Conservation (phyloP, 164 flowering plant species). For the Liriodendron chinense region DNA sequence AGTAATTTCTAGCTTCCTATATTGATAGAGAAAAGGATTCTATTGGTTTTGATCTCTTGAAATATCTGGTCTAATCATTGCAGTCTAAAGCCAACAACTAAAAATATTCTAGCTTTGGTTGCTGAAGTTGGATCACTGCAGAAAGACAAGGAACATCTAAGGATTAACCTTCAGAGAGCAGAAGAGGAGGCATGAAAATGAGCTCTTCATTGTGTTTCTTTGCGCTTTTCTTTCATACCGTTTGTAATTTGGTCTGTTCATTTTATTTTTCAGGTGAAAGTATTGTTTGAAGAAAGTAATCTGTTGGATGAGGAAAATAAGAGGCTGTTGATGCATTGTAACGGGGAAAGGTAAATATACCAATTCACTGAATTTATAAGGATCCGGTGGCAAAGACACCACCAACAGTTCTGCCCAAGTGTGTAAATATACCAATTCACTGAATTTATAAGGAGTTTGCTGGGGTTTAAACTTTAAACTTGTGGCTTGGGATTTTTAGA, state of each 20-base stretch:
- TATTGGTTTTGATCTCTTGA: neutral
- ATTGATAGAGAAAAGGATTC: neutral
- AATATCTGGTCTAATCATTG: neutral
- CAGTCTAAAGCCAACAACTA: slow-evolving; percentile 63
- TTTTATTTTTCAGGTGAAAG: slow-evolving; percentile 42
- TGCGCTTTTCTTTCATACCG: neutral
- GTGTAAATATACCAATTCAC: slow-evolving; percentile 6
- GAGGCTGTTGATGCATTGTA: slow-evolving; percentile 44
- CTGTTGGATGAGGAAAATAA: slow-evolving; percentile 67
- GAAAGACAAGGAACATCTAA: slow-evolving; percentile 61
- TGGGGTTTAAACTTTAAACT: neutral
- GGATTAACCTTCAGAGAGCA: slow-evolving; percentile 58
- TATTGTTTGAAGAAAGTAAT: slow-evolving; percentile 55
- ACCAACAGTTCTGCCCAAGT: slow-evolving; percentile 67
- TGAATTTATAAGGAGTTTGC: neutral
- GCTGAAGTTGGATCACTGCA: slow-evolving; percentile 44
- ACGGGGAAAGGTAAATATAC: slow-evolving; percentile 39
- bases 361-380: too few relatives aligned
- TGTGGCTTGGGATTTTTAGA: neutral
- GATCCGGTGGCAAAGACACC: slow-evolving; percentile 49
- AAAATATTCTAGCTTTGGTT: slow-evolving; percentile 44
- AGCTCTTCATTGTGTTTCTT: neutral
- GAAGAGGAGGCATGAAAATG: slow-evolving; percentile 63
- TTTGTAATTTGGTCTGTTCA: neutral
- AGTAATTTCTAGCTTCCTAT: neutral